Base-by-base conservation (phyloP, 257 asterid genomes). In the Petunia secreta region DNA sequence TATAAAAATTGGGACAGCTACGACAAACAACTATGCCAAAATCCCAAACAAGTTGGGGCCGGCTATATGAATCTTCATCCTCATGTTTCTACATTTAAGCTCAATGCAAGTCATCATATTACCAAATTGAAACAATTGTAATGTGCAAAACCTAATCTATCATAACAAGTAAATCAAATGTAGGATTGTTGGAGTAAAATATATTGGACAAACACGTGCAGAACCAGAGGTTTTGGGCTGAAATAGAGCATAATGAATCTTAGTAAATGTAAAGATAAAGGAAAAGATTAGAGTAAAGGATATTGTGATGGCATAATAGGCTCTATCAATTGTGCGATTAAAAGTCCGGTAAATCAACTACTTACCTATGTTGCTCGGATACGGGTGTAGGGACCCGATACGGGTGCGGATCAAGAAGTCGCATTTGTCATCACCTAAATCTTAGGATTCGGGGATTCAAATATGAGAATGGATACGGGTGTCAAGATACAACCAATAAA, bases 301-400 rank as follows among this genome's bases (percentile, higher is more conserved):
- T 44, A 68, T 44, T 44, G 39, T n/a, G 55, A 67, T 43, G 16
- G 63, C 63, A 59, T 62, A 62, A 62, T 4, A 34, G 41, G 76
- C 76, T 69, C 58, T 44, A 68, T 44, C 46, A 44, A 44, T 44
- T 44, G 76, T 68, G 1, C 76, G 44, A 68, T 68, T 68, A 46
- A 69, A 69, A 46, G 16, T 48, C 53, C 4, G 15, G 41, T 16
- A 69, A 25, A 48, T 71, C 25, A 5, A 71, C 43, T 48, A 71
- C 11, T 46, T 46, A 71, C 34, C 25, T 25, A 25, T 25, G 25
- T 25, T 25, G 25, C 25, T 25, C 25, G 25, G 25, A 25, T 25
- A 25, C 25, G 25, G 25, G 25, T 25, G 25, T 25, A 25, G 25
- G 25, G 25, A 25, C 25, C 25, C 25, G 25, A 25, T 25, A 25